Evolutionary conservation across 768 basidiomycete genomes (phyloP).

Genomic region (Russula compacta): DNA sequence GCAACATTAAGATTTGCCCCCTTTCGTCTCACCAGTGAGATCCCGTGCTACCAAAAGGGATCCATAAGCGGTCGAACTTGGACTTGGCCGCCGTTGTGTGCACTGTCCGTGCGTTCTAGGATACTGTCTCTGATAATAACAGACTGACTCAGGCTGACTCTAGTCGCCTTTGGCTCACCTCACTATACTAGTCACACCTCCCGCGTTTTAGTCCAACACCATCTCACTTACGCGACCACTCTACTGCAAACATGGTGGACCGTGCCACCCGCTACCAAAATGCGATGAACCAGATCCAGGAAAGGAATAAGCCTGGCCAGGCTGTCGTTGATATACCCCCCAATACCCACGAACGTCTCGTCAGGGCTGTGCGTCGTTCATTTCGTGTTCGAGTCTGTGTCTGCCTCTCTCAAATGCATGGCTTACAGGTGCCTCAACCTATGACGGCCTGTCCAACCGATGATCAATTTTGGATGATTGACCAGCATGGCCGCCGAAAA

Average conservation of each 20-base stretch:
- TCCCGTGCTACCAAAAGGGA: neutral
- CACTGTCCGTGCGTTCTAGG: neutral
- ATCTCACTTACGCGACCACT: neutral
- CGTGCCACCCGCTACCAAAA: conserved; percentile 19
- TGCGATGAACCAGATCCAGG: conserved; percentile 24
- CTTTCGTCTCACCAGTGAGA: neutral
- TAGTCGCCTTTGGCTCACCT: neutral
- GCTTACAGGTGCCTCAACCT: conserved; percentile 58
- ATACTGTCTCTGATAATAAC: neutral
- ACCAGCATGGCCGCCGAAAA: conserved; percentile 45
- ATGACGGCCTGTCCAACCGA: conserved; percentile 56
- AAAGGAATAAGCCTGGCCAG: conserved; percentile 26
- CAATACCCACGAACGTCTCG: conserved; percentile 26
- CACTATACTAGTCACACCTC: neutral
- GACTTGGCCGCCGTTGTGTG: neutral
- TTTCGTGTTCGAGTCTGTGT: neutral
- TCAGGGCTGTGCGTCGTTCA: conserved; percentile 27
- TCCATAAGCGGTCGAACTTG: neutral
- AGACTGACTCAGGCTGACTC: neutral
- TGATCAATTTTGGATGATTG: conserved; percentile 55
- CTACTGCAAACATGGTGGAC: conserved; percentile 10
- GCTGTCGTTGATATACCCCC: conserved; percentile 20
- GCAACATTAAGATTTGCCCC: neutral
- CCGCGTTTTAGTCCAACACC: neutral
- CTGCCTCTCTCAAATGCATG: neutral